A percentile compares a stretch with the other conserved stretches of the same genome.
These are phyloP conservation scores for Bjerkandera adusta DNA, from an alignment of 1,284 basidiomycete genomes.

Conservation along the genomic window DNA sequence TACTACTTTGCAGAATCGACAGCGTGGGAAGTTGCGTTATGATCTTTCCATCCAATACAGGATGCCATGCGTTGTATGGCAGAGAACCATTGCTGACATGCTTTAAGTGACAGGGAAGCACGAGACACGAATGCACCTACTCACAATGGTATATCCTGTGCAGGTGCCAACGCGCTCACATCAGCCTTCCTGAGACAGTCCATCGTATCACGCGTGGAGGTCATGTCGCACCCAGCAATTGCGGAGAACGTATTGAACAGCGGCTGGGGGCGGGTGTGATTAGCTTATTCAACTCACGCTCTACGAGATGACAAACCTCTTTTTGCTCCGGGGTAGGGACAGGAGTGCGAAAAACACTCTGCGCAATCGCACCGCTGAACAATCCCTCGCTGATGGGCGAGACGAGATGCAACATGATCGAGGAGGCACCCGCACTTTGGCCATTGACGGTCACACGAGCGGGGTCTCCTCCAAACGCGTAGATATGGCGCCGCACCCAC, in stretches of 20 bases:
- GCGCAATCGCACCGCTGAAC: conserved; percentile 54
- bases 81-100: conserved; percentile 30
- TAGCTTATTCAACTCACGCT: background rate
- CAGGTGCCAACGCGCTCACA: conserved; percentile 47
- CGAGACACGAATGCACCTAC: conserved; percentile 3
- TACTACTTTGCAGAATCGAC: conserved; percentile 41
- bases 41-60: conserved; percentile 48
- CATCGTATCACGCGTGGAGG: conserved; percentile 35
- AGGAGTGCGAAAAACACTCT: conserved; percentile 54
- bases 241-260: conserved; percentile 49
- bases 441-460: conserved; percentile 57
- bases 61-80: conserved; percentile 37
- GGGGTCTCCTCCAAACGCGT: conserved; percentile 62
- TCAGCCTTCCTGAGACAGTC: conserved; percentile 47
- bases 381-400: conserved; percentile 38
- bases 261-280: conserved; percentile 31
- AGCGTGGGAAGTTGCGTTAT: conserved; percentile 47
- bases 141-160: conserved; percentile 49
- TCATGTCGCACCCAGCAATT: conserved; percentile 45
- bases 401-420: conserved; percentile 54
- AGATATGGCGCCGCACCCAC: conserved; percentile 63
- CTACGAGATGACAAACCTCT: conserved; percentile 32
- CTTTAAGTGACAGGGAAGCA: background rate
- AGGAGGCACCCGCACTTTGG: conserved; percentile 58
- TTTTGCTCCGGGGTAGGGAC: conserved; percentile 48